These are phyloP conservation scores for Symbiodinium pilosum DNA, from an alignment of 73 alveolate species.

Conservation along the genomic window DNA sequence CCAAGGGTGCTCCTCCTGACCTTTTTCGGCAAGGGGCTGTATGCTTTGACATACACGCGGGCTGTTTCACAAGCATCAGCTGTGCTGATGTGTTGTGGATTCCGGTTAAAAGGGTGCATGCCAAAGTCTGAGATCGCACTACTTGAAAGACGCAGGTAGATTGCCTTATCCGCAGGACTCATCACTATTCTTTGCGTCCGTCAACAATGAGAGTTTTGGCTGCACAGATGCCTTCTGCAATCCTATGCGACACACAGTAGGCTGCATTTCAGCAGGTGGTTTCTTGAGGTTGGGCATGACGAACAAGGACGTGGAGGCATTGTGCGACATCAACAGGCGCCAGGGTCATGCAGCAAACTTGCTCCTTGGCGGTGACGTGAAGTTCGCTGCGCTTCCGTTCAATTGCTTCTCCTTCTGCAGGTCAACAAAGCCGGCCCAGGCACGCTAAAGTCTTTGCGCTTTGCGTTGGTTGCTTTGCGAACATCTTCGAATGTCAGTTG, in stretches of 20 bases:
- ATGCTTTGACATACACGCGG: neutral
- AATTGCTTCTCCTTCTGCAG: constrained; percentile 16
- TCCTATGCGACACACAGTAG: too few species aligned
- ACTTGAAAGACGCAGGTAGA: too few species aligned
- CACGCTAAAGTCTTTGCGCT: neutral
- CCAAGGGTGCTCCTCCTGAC: too few species aligned
- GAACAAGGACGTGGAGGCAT: constrained; percentile 82
- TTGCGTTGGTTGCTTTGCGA: neutral
- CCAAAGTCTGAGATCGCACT: too few species aligned
- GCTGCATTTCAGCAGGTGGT: too few species aligned
- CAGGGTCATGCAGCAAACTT: neutral
- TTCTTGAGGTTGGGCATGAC: constrained; percentile 61
- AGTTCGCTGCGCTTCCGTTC: neutral
- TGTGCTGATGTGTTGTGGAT: neutral
- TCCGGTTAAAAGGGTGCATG: neutral
- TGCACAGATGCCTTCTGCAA: too few species aligned
- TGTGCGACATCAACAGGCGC: constrained; percentile 91
- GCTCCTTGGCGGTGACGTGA: neutral
- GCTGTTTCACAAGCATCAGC: neutral
- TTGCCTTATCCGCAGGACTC: constrained; percentile 4
- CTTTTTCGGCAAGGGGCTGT: neutral
- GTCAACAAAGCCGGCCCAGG: constrained; percentile 87
- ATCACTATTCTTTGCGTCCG: constrained; percentile 32
- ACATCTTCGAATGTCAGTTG: neutral
- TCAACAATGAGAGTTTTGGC: constrained; percentile 46